Evolutionary conservation across 2,329 filamentous ascomycete species (phyloP).

Genomic region (Aspergillus unguis): DNA sequence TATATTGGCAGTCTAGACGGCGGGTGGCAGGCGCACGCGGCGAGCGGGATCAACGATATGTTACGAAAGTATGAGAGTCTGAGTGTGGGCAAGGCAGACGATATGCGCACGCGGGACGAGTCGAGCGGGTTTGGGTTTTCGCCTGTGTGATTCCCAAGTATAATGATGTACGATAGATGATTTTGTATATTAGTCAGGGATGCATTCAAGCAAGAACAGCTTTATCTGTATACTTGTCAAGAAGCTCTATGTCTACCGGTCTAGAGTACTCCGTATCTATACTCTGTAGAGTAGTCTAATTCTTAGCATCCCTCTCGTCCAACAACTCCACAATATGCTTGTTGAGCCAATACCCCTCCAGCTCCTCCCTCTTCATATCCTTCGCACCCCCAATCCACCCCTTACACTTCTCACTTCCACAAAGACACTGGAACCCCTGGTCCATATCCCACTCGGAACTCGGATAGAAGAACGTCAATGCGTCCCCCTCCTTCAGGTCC

Average conservation of each 20-base stretch:
- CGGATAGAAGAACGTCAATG: constrained; percentile 49
- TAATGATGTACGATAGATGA: too few species aligned
- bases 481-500: constrained; percentile 30
- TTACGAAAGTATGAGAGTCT: constrained; percentile 23
- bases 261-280: too few species aligned
- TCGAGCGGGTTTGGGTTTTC: constrained; percentile 3
- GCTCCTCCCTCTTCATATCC: constrained; percentile 29
- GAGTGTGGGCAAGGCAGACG: constrained; percentile 20
- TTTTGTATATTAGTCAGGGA: too few species aligned
- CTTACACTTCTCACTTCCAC: constrained; percentile 37
- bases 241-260: too few species aligned
- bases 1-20: background rate
- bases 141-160: background rate
- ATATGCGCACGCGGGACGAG: background rate
- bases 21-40: constrained; percentile 4
- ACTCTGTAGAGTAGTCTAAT: background rate
- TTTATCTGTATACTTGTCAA: too few species aligned
- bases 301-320: constrained; percentile 9
- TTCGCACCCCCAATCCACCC: constrained; percentile 42
- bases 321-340: constrained; percentile 31
- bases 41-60: constrained; percentile 21
- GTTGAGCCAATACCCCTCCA: constrained; percentile 44
- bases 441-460: constrained; percentile 52
- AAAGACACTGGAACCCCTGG: constrained; percentile 45
- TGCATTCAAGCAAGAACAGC: too few species aligned